Percentiles rank a stretch among this genome's conserved stretches.
These are phyloP conservation scores for Orbilia oligospora DNA, from an alignment of 2,329 filamentous ascomycete species.

Conservation along the genomic window DNA sequence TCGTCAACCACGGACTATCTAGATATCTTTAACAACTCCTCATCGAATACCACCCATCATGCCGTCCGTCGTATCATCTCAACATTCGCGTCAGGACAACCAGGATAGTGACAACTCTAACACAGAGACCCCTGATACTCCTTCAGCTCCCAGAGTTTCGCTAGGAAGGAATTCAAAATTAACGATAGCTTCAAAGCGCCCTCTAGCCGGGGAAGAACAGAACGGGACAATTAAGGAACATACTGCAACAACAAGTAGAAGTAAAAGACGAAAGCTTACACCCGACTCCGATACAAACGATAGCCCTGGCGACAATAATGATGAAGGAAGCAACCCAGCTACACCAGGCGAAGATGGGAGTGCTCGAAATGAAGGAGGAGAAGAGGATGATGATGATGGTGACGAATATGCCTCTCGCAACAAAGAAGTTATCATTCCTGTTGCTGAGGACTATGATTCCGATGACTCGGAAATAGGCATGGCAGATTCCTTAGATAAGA, in stretches of 20 bases:
- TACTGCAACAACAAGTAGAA: constrained; percentile 10
- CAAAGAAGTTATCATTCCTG: constrained; percentile 51
- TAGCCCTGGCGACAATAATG: not conserved
- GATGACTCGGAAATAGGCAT: constrained; percentile 55
- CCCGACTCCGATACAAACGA: constrained; percentile 19
- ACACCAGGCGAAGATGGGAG: constrained; percentile 3
- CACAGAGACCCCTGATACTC: not conserved
- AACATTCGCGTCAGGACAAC: constrained; percentile 14
- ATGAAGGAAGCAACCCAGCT: constrained; percentile 11
- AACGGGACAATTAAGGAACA: not conserved
- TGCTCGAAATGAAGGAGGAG: not conserved
- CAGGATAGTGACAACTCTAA: constrained; percentile 1
- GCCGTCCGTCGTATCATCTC: constrained; percentile 28
- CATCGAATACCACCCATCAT: constrained; percentile 10
- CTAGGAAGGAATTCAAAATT: constrained; percentile 16
- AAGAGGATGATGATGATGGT: no score
- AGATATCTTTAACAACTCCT: not conserved
- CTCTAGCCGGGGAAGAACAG: not conserved
- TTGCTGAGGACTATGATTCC: constrained; percentile 58
- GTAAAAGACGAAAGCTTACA: constrained; percentile 45
- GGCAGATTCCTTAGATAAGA: constrained; percentile 61
- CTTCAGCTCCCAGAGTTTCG: not conserved
- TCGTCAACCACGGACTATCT: not conserved
- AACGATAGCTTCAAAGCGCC: constrained; percentile 46
- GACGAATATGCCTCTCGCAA: not conserved